phyloP scores from a whole-genome alignment of 176 grass and related monocot species.

The Musa beccarii region DNA sequence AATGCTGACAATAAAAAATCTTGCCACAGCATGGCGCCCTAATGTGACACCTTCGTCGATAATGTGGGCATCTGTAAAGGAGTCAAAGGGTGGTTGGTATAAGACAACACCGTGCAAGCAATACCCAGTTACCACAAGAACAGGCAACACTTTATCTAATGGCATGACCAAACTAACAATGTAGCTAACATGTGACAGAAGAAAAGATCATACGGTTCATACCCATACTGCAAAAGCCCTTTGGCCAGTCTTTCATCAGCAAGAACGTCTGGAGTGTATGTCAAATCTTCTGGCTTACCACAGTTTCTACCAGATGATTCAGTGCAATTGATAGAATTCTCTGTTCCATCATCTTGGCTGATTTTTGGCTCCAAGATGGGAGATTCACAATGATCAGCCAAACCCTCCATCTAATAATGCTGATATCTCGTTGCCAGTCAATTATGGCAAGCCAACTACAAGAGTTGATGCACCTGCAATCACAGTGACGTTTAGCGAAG shows the following conservation, averaged over 20 bases:
- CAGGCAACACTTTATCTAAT: no score
- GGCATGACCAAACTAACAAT: background rate
- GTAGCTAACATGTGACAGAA: background rate
- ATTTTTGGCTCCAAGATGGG: slow-evolving; percentile 26
- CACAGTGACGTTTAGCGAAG: slow-evolving; percentile 53
- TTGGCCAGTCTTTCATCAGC: slow-evolving; percentile 32
- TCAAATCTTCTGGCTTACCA: slow-evolving; percentile 9
- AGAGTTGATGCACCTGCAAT: slow-evolving; percentile 67
- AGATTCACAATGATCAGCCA: slow-evolving; percentile 20
- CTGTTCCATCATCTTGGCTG: slow-evolving; percentile 23
- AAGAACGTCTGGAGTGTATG: slow-evolving; percentile 17
- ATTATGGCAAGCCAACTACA: slow-evolving; percentile 32
- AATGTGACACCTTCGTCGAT: slow-evolving; percentile 71
- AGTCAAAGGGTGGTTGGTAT: background rate
- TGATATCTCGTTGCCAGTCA: slow-evolving; percentile 11
- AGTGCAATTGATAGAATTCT: background rate
- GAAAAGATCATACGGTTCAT: slow-evolving; percentile 34
- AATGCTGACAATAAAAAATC: slow-evolving; percentile 81
- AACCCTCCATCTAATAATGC: slow-evolving; percentile 31
- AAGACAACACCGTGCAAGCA: background rate
- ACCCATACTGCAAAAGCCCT: slow-evolving; percentile 85
- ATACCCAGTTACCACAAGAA: no score
- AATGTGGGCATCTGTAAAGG: slow-evolving; percentile 60
- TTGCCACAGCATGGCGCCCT: slow-evolving; percentile 68
- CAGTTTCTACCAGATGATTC: slow-evolving; percentile 11